Conservation (phyloP, 768 basidiomycete genomes). For the Leucosporidium scottii region DNA sequence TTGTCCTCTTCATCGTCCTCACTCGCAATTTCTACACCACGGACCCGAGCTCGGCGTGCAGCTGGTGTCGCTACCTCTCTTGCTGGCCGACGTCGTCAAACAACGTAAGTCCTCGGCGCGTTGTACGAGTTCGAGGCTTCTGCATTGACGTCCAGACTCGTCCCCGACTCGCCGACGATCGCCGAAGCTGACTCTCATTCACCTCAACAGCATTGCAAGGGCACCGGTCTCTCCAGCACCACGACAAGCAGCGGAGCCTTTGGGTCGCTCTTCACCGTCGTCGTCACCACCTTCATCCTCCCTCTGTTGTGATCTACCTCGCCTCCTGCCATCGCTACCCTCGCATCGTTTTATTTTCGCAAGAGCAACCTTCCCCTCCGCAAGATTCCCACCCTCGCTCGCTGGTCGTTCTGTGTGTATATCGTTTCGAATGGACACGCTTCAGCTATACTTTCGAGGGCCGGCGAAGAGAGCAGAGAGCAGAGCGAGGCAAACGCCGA, state of each 20-base stretch:
- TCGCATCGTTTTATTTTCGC: too few relatives aligned
- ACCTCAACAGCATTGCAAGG: slow-evolving; percentile 22
- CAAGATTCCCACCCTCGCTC: too few relatives aligned
- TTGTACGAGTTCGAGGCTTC: too few relatives aligned
- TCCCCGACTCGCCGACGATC: too few relatives aligned
- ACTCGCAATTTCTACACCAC: slow-evolving; percentile 82
- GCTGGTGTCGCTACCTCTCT: slow-evolving; percentile 80
- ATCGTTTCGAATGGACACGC: too few relatives aligned
- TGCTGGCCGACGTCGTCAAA: slow-evolving; percentile 67
- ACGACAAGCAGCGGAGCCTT: slow-evolving; percentile 2
- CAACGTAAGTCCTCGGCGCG: slow-evolving; percentile 36
- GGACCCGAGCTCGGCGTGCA: slow-evolving; percentile 54
- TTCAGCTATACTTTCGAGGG: too few relatives aligned
- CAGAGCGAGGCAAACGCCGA: too few relatives aligned
- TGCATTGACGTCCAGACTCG: too few relatives aligned
- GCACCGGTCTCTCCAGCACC: slow-evolving; percentile 18
- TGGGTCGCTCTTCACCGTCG: slow-evolving; percentile 1
- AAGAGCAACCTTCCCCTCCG: too few relatives aligned
- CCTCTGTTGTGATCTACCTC: slow-evolving; percentile 6
- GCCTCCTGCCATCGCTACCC: not conserved
- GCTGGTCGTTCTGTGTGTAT: too few relatives aligned
- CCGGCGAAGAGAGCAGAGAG: too few relatives aligned
- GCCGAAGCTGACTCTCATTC: not conserved
- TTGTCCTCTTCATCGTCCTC: slow-evolving; percentile 75
- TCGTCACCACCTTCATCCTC: slow-evolving; percentile 17